Percentiles rank a stretch among this genome's conserved stretches.
phyloP scores from a whole-genome alignment of 495 filamentous ascomycete species.

The Alectoria sarmentosa region DNA sequence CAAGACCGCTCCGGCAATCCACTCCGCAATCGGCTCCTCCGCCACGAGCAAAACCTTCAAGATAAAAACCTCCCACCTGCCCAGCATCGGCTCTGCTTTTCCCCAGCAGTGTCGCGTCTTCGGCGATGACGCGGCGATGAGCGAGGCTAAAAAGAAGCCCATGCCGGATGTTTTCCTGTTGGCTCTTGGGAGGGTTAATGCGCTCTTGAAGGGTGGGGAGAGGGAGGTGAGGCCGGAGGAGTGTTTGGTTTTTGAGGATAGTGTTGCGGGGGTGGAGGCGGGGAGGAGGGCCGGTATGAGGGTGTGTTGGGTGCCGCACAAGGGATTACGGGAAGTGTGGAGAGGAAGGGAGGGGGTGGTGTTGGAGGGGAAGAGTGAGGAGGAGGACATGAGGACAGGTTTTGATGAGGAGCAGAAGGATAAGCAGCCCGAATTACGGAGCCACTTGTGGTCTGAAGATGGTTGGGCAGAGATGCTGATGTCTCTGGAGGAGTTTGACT shows the following conservation, averaged over 20 bases:
- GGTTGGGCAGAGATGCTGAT: slow-evolving; percentile 33
- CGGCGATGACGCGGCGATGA: slow-evolving; percentile 33
- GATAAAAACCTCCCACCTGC: slow-evolving; percentile 19
- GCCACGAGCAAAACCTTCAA: slow-evolving; percentile 1
- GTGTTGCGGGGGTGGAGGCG: slow-evolving; percentile 37
- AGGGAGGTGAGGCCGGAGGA: slow-evolving; percentile 30
- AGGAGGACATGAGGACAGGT: slow-evolving; percentile 10
- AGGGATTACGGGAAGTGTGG: slow-evolving; percentile 29
- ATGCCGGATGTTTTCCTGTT: slow-evolving; percentile 36
- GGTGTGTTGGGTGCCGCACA: slow-evolving; percentile 39
- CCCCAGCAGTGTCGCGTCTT: slow-evolving; percentile 25
- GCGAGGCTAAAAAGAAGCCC: slow-evolving; percentile 32
- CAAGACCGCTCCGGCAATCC: not conserved
- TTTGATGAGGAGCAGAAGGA: not conserved
- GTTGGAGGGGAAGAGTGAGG: slow-evolving; percentile 30
- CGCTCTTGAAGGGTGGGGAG: slow-evolving; percentile 16
- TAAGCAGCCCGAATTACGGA: slow-evolving; percentile 18
- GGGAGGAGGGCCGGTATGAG: slow-evolving; percentile 40
- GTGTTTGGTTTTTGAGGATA: slow-evolving; percentile 43
- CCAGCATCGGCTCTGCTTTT: slow-evolving; percentile 18
- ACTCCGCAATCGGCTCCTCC: slow-evolving; percentile 22
- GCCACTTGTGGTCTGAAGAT: slow-evolving; percentile 31
- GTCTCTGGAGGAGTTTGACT: slow-evolving; percentile 32
- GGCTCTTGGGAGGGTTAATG: slow-evolving; percentile 33
- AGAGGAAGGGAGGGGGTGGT: slow-evolving; percentile 29